Evolutionary conservation across 148 eudicot species (phyloP), one percentile per base, ranked within the genome.

Genomic region (Rhododendron ferrugineum): DNA sequence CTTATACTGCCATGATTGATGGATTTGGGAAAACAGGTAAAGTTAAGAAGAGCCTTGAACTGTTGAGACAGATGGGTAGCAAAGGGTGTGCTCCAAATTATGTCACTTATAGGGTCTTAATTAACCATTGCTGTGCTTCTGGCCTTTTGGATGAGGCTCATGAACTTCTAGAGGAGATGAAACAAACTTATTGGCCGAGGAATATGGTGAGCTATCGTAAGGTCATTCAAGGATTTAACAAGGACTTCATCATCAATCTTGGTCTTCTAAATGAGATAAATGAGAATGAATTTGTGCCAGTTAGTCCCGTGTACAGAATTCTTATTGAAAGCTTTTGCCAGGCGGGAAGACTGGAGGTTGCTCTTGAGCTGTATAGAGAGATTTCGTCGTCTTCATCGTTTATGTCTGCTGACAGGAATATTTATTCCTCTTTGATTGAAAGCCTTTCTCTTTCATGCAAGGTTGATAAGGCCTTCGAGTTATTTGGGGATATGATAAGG

Each of bases 1-100:
- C 99, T 36, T 97, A 94, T 88, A 97, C 98, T 42, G 96, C 98
- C 72, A 93, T 95, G 93, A 92, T 95, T 72, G 98, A 97, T 89
- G 99, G 98, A 36, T 91, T 90, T 89, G 98, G 98, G 60, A 94
- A 90, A 90, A 93, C 92, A 40, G 95, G 95, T 87, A 88, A 89
- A 89, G 91, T 97, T 76, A 91, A 90, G 28, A 94, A 92, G 87
- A 87, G 96, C 88, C 94, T 95, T 80, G 90, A 95, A 82, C 86
- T 97, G 60, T 92, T 94, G 79, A 79, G 86, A 66, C 83, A 90
- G 88, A 97, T 97, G 99, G 87, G 87, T 1, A 80, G 84, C 49
- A 97, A 89, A 85, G 92, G 94, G 44, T 97, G 99, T 90, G 92
- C 95, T 81, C 99, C 99, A 36, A 94, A 97, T 85, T 94, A 93